Conservation (phyloP, 148 eudicot genomes). For the Spergularia bocconei region DNA sequence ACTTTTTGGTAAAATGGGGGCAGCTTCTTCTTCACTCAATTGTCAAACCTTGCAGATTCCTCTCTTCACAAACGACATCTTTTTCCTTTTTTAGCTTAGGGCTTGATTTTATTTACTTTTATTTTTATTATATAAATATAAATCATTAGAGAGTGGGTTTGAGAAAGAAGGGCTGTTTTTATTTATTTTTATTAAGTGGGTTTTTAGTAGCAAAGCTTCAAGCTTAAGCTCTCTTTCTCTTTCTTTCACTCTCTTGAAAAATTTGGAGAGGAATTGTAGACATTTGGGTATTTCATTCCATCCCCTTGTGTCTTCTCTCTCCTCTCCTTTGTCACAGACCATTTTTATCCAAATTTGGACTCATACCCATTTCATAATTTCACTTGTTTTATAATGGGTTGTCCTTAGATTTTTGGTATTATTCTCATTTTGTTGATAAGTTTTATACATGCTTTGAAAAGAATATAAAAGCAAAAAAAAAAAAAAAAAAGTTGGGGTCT, state of each 20-base stretch:
- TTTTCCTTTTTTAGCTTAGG: conserved; percentile 23
- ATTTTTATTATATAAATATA: background rate
- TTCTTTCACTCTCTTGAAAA: conserved; percentile 26
- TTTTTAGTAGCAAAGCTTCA: background rate
- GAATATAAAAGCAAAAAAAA: background rate
- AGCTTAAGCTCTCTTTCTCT: conserved; percentile 24
- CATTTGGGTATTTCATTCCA: conserved; percentile 50
- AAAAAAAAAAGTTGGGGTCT: conserved; percentile 4
- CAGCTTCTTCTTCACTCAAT: conserved; percentile 8
- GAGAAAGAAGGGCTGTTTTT: conserved; percentile 26
- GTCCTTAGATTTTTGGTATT: background rate
- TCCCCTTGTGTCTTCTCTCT: conserved; percentile 82
- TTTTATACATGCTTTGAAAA: background rate
- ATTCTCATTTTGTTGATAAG: background rate
- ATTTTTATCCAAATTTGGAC: background rate
- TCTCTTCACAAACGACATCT: conserved; percentile 25
- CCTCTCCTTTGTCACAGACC: conserved; percentile 32
- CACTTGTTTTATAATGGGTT: conserved; percentile 1
- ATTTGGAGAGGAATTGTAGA: conserved; percentile 66
- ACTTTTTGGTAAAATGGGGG: conserved; percentile 21
- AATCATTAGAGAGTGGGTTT: conserved; percentile 24
- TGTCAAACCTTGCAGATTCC: conserved; percentile 58
- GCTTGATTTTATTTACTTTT: conserved; percentile 4
- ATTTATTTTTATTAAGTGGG: background rate
- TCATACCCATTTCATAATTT: background rate